Evolutionary conservation across 306 rosid species (phyloP), one percentile per base, ranked within the genome.

Genomic region (Pachyrhizus erosus): DNA sequence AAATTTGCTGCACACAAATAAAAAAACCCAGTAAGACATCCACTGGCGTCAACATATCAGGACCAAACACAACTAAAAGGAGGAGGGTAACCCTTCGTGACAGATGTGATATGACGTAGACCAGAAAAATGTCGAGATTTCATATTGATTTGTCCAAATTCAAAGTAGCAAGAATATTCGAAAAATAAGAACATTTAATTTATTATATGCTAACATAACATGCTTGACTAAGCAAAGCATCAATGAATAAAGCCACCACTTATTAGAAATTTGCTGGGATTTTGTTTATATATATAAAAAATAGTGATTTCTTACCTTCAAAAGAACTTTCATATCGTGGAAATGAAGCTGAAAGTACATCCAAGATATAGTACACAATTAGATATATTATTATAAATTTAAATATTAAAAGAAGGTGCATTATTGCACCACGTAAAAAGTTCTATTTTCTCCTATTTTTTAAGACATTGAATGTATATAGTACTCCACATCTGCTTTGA

Each of bases 401-500:
- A 34, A 34, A 34, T 34, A 34, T 34, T 34, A 3, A 34, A 34
- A 3, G 4, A 34, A 27, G 42, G 42, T 37, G 10, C 9, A 7
- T 37, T 37, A 7, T 37, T 37, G 4, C 42, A 37, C 42, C 42
- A 37, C 42, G 42, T 37, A 37, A 0, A 37, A 37, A 37, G 10
- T 37, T 6, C 2, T 37, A 7, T 37, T 37, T 37, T 37, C 8
- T 8, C 10, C 14, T 42, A 2, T 11, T 42, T 42, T 52, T 20
- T 9, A 72, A 54, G 24, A 45, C 42, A 27, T 57, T 57, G 57
- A 75, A 39, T 75, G 54, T 1, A 8, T 65, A 1, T 54, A 43
- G 75, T 71, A 62, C 68, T 73, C n/a, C 57, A 82, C 9, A 77
- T 33, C 7, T 62, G 31, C 20, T 73, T 74, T 84, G 78, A 80